Evolutionary conservation across 345 rosid genomes (phyloP).

Genomic region (Psidium friedrichsthalianum): DNA sequence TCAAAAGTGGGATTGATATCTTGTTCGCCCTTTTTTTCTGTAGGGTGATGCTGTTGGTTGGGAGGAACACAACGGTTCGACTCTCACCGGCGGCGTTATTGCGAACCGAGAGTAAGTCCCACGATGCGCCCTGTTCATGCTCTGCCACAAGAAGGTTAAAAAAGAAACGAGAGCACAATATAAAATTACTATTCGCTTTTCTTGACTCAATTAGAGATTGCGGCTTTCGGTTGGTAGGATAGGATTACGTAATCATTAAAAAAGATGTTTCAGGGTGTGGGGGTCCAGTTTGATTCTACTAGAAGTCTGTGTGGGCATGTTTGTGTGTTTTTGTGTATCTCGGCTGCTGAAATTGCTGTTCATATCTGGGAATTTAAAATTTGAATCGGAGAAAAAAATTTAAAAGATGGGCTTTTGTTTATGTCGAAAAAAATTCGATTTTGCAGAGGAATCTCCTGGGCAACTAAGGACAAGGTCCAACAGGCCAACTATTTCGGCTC

Average conservation of each 20-base stretch:
- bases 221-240: neutral
- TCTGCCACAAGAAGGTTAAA: neutral
- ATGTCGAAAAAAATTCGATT: neutral
- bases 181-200: neutral
- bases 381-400: neutral
- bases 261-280: neutral
- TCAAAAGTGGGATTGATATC: neutral
- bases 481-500: slow-evolving; percentile 97
- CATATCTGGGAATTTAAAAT: neutral
- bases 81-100: slow-evolving; percentile 83
- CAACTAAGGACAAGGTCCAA: slow-evolving; percentile 94
- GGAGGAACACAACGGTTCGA: slow-evolving; percentile 95
- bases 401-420: neutral
- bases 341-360: neutral
- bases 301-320: neutral
- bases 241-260: neutral
- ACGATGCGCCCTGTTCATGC: neutral
- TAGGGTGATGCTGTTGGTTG: slow-evolving; percentile 96
- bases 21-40: neutral
- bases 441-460: slow-evolving; percentile 61
- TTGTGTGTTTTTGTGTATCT: neutral
- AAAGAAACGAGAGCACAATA: neutral
- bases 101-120: slow-evolving; percentile 80
- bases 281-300: neutral
- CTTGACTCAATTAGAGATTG: neutral